These are phyloP conservation scores for Aspergillus pseudoglaucus DNA, from an alignment of 2,329 filamentous ascomycete genomes.

Conservation along the genomic window DNA sequence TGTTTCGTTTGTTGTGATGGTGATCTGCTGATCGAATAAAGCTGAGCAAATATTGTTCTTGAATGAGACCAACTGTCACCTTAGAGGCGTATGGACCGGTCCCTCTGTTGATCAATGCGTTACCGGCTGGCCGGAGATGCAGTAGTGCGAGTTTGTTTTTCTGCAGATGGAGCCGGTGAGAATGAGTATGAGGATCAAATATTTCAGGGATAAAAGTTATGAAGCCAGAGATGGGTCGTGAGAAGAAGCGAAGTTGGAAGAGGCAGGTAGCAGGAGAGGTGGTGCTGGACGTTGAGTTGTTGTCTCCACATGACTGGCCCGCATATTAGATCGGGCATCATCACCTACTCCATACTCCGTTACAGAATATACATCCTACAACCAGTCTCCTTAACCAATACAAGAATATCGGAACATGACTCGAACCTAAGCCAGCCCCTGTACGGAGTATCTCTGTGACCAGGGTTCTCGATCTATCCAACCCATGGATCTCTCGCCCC, in stretches of 20 bases:
- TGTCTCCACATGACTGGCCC: slow-evolving; percentile 1
- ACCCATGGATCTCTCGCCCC: not conserved
- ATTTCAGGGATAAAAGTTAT: not conserved
- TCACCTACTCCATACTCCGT: no score
- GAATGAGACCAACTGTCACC: not conserved
- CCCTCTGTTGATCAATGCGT: not conserved
- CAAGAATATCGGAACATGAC: no score
- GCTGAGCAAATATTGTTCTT: not conserved
- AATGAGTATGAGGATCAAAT: not conserved
- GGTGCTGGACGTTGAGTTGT: not conserved
- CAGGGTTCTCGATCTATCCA: not conserved
- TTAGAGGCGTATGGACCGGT: not conserved
- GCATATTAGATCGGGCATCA: not conserved
- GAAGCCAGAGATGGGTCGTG: not conserved
- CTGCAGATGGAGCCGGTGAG: not conserved
- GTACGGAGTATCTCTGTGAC: no score
- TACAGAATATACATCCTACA: no score
- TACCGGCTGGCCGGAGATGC: not conserved
- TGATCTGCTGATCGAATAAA: not conserved
- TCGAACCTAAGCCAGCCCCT: no score
- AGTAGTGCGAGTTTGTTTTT: not conserved
- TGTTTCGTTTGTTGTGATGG: not conserved
- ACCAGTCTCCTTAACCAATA: no score
- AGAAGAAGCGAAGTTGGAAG: not conserved
- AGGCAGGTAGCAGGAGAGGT: not conserved